Evolutionary conservation across 225 moss, liverwort and hornwort genomes (phyloP), one percentile per base, ranked within the genome.

Genomic region (Marchantia polymorpha): DNA sequence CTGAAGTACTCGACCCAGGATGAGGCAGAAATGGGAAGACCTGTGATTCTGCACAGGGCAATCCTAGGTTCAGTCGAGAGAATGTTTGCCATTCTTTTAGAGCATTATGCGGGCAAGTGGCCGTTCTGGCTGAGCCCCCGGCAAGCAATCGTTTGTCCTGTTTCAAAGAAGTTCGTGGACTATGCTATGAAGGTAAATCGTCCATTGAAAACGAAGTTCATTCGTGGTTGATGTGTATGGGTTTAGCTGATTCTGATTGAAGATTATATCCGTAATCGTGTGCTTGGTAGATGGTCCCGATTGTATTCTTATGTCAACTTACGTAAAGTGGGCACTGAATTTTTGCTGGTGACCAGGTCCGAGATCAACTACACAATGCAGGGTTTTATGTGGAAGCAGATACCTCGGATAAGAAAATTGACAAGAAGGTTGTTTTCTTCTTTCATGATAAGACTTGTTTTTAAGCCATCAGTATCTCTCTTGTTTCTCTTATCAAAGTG

Each of bases 121-220:
- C 97, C 97, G 14, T 94, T 99, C 61, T 99, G 97, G 97, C 82
- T 99, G 52, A 99, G 97, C 83, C 97, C 97, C 27, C 94, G 97
- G 25, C 97, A 99, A 84, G 95, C 89, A 61, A 99, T 99, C 82
- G 91, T 99, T 64, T 94, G 94, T 66, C 87, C 97, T 0, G 88
- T 99, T 75, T 94, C 94, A 39, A 93, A 91, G 79, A 99, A 92
- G 86, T 92, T 92, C 81, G 83, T 85, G 58, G 81, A 88, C 10
- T 94, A 99, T 39, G 94, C 93, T 17, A 11, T 90, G 74, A 93
- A 91, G 90, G 94, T 94, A 58, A 7, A 56, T 52, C 39, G 14
- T 22, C 50, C 29, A 54, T 4, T 14, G 39, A 39, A 39, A 5
- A 39, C 39, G 39, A 56, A 19, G 13, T 12, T 56, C 19, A 19